phyloP scores from a whole-genome alignment of 176 grass and related monocot genomes.

The Triticum aestivum region IWGSC_CS_RefSeq_v2.1 NC_057795.1:323721933-323722432 shows the following conservation, averaged over 20 bases:
- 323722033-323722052: constrained; percentile 3
- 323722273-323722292: constrained; percentile 22
- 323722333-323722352: constrained; percentile 26
- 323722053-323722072: constrained; percentile 25
- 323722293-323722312: constrained; percentile 41
- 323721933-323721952: not conserved
- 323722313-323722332: constrained; percentile 4
- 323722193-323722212: constrained; percentile 4
- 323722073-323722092: constrained; percentile 15
- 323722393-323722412: constrained; percentile 31
- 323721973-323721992: not conserved
- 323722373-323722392: constrained; percentile 32
- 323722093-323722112: constrained; percentile 3
- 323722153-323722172: constrained; percentile 8
- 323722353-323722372: constrained; percentile 39
- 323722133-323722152: constrained; percentile 2
- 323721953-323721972: not conserved
- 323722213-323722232: constrained; percentile 8
- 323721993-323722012: constrained; percentile 7
- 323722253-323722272: constrained; percentile 35
- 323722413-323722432: constrained; percentile 18
- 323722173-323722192: not conserved
- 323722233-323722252: constrained; percentile 14
- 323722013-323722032: not conserved
- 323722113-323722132: not conserved